phyloP scores from a whole-genome alignment of 1,139 yeast species.

The Casaregolazyma lundiana region DNA sequence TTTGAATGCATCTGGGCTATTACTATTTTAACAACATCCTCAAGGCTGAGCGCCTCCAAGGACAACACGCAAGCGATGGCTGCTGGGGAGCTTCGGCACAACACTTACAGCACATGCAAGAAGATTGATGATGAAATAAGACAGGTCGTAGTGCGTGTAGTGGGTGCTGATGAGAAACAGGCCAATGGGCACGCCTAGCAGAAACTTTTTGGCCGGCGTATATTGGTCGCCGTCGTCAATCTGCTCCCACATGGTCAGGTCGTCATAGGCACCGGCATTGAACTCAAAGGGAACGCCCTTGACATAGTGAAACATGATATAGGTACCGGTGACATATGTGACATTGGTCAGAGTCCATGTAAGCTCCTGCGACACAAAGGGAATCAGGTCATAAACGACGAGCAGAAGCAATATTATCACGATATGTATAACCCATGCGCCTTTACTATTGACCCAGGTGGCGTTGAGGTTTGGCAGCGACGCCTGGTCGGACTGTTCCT shows the following conservation, averaged over 20 bases:
- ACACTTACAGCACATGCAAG: slow-evolving; percentile 77
- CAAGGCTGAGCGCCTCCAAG: slow-evolving; percentile 17
- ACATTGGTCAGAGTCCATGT: slow-evolving; percentile 92
- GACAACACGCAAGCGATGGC: slow-evolving; percentile 37
- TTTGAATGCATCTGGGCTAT: not conserved
- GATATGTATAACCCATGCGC: slow-evolving; percentile 89
- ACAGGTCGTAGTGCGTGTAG: slow-evolving; percentile 79
- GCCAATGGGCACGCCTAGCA: slow-evolving; percentile 84
- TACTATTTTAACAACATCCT: no score
- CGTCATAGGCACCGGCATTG: slow-evolving; percentile 93
- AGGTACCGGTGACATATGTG: slow-evolving; percentile 85
- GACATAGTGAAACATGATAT: slow-evolving; percentile 93
- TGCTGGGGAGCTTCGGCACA: slow-evolving; percentile 76
- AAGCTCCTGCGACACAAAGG: slow-evolving; percentile 73
- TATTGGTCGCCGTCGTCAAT: slow-evolving; percentile 95
- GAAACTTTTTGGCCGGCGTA: slow-evolving; percentile 91
- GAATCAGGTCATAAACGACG: slow-evolving; percentile 70
- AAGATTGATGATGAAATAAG: slow-evolving; percentile 73
- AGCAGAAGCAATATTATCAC: slow-evolving; percentile 73
- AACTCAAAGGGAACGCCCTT: slow-evolving; percentile 97
- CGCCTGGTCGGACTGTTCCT: slow-evolving; percentile 88
- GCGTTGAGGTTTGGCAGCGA: slow-evolving; percentile 88
- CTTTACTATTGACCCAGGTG: slow-evolving; percentile 88
- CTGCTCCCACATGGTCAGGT: slow-evolving; percentile 98
- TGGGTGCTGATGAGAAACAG: slow-evolving; percentile 86